Base-by-base conservation (phyloP, 1,284 basidiomycete genomes). In the Malassezia cuniculi region DNA sequence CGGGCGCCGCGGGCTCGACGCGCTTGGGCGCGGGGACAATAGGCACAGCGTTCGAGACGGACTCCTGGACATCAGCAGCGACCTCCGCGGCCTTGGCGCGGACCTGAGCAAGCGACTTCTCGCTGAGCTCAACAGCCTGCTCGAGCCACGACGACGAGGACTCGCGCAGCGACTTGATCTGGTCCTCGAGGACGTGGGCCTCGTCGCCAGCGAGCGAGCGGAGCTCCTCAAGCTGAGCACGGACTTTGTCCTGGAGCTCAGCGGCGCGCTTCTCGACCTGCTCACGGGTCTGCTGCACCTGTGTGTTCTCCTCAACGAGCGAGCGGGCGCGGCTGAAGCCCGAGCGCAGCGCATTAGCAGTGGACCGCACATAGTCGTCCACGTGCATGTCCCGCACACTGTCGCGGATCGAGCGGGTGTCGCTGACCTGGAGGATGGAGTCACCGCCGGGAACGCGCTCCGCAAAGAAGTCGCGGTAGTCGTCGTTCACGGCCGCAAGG, bases 381-480 rank as follows among this genome's bases (percentile, higher is more conserved):
- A 52, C 41, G 38, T 50, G 50, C 32, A 52, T 37, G 38, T 37
- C 39, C n/a, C n/a, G n/a, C n/a, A n/a, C n/a, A n/a, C n/a, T n/a
- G 39, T 47, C 51, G 32, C 55, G 39, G 30, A 55, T 48, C 32
- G 55, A 41, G 22, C 47, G 46, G 5, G 51, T 41, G 21, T 56
- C 36, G 27, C 17, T 14, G 16, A 39, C 31, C 24, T 32, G 47
- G 34, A 62, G 73, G 62, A 90, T 74, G 16, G 73, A 61, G 54
- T 81, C 76, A 29, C 80, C 87, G 18, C 70, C 67, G 3, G 85
- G 85, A 33, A 85, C 78, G 45, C 76, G 72, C 57, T 82, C 78
- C 47, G 78, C 73, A 72, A 87, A 87, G 61, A 86, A 74, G 57
- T 85, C 78, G 65, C 80, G 78, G 51, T 63, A 65, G 16, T 50